Base-by-base conservation (phyloP, 2,329 filamentous ascomycete species). In the Paracamarosporium sp. region DNA sequence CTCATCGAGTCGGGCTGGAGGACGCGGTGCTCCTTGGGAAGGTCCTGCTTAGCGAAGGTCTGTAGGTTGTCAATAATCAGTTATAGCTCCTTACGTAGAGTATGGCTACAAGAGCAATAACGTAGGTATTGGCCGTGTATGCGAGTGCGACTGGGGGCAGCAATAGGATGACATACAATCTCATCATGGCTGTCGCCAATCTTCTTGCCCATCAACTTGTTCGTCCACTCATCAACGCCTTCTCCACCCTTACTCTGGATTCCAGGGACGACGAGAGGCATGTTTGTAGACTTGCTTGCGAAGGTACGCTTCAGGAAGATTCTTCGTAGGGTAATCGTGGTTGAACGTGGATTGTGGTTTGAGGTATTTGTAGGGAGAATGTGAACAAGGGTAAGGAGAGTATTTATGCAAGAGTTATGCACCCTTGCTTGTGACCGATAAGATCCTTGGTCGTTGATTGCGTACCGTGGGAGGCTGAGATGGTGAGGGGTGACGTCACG, bases 241-340 rank as follows among this genome's bases (percentile, higher is more conserved):
- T 63, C 64, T 51, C 70, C 71, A 22, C 67, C 66, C 35, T 72
- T 77, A 68, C 73, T 76, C 69, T 75, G 75, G 36, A 82, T 63
- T 53, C 80, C 80, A 41, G 81, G 81, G 13, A 83, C 77, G 58
- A 83, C 80, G 71, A 83, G 81, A 74, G 81, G 81, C 81, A 83
- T 83, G 22, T 66, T 76, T 15, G 36, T 36, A 12, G 17, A 40
- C 48, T 59, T 59, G 44, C 7, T 45, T 53, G 45, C 38, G 27
- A 58, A 46, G 45, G 44, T 44, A 36, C 55, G 33, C 44, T 44
- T 53, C 24, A 36, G 6, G 38, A 45, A 40, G 50, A 25, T 45
- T 43, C 24, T 50, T 33, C 15, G 51, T 15, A 47, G 51, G 9
- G 50, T 12, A 50, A 9, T 53, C 44, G 50, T 58, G 43, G 56